Evolutionary conservation across 495 filamentous ascomycete genomes (phyloP).

Genomic region (Neurospora pannonica): DNA sequence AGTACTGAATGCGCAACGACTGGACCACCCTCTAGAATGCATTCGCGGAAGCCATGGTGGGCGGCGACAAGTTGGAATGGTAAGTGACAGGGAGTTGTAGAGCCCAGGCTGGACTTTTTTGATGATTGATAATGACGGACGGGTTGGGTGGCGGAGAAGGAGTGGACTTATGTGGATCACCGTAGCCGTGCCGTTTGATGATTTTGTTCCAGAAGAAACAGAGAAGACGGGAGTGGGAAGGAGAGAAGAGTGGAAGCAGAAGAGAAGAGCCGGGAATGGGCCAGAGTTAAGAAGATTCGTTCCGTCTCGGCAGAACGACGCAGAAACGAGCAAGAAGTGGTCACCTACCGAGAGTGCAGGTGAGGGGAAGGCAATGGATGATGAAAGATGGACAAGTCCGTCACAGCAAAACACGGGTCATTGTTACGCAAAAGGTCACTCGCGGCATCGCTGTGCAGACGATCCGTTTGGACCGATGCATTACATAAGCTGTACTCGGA

Average conservation of each 20-base stretch:
- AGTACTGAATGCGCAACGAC: conserved; percentile 26
- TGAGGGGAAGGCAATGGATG: conserved; percentile 5
- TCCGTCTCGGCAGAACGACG: not conserved
- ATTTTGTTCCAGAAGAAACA: not conserved
- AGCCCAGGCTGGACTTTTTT: not conserved
- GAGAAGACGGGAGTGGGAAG: not conserved
- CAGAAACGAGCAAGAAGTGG: conserved; percentile 10
- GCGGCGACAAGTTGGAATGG: conserved; percentile 8
- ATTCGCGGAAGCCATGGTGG: conserved; percentile 35
- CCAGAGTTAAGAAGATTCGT: not conserved
- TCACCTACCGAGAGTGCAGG: not conserved
- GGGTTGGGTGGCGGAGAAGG: not conserved
- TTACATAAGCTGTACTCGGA: not conserved
- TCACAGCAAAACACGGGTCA: not conserved
- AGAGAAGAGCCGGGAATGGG: not conserved
- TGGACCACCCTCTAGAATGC: conserved; percentile 44
- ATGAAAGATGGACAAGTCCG: not conserved
- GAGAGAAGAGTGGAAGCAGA: not conserved
- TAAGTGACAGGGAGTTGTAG: conserved; percentile 1
- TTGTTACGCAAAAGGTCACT: not conserved
- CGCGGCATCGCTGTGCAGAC: not conserved
- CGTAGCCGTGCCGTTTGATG: not conserved
- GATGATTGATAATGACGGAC: conserved; percentile 5
- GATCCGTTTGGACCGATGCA: not conserved
- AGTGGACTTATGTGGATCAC: not conserved